These are phyloP conservation scores for Podospora sp. DNA, from an alignment of 495 filamentous ascomycete species.

Conservation along the genomic window DNA sequence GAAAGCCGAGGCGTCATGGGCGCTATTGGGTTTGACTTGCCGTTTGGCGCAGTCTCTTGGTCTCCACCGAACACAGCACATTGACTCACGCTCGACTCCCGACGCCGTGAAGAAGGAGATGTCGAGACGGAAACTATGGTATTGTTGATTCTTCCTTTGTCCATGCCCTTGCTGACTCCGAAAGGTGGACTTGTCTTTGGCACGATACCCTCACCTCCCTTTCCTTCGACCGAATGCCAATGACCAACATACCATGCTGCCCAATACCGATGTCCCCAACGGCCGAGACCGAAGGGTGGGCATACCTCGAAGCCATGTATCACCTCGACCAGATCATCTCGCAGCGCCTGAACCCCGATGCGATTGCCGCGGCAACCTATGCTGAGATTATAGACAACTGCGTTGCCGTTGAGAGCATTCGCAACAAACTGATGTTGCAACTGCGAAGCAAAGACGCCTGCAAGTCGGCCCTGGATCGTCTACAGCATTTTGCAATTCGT, in stretches of 20 bases:
- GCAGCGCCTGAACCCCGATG: slow-evolving; percentile 54
- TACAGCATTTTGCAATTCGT: slow-evolving; percentile 57
- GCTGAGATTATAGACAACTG: slow-evolving; percentile 52
- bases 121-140: slow-evolving; percentile 51
- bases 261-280: slow-evolving; percentile 49
- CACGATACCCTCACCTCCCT: slow-evolving; percentile 59
- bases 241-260: slow-evolving; percentile 54
- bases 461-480: slow-evolving; percentile 55
- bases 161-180: background rate
- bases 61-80: slow-evolving; percentile 47
- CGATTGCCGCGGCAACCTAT: slow-evolving; percentile 46
- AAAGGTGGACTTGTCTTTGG: slow-evolving; percentile 60
- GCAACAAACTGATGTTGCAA: slow-evolving; percentile 44
- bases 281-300: slow-evolving; percentile 48
- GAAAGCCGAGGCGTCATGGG: slow-evolving; percentile 63
- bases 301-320: slow-evolving; percentile 59
- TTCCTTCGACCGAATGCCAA: slow-evolving; percentile 59
- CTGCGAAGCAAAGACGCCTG: slow-evolving; percentile 54
- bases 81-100: slow-evolving; percentile 40
- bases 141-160: background rate
- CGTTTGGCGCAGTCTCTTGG: slow-evolving; percentile 59
- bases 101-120: slow-evolving; percentile 47
- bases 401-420: slow-evolving; percentile 50
- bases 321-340: slow-evolving; percentile 56
- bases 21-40: slow-evolving; percentile 56